These are phyloP conservation scores for Huiozyma sinensis DNA, from an alignment of 805 yeast species.

Conservation along the genomic window DNA sequence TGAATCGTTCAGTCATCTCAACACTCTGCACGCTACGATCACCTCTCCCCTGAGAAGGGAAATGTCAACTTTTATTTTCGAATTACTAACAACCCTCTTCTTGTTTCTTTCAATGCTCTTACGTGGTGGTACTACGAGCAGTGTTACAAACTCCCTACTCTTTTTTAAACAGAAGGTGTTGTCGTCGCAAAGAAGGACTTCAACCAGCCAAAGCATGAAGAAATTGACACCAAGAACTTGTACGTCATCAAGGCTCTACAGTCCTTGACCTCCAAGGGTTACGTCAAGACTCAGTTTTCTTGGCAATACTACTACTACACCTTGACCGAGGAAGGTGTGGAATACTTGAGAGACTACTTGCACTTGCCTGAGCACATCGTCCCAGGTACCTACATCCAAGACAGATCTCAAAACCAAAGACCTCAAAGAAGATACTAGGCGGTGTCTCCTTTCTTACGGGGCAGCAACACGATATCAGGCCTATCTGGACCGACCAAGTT, in stretches of 20 bases:
- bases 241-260: conserved; percentile 98
- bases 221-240: conserved; percentile 95
- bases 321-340: conserved; percentile 99
- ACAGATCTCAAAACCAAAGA: conserved; percentile 70
- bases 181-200: conserved; percentile 99
- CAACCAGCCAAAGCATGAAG: conserved; percentile 96
- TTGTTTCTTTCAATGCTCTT: no score
- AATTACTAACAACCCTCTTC: no score
- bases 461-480: no score
- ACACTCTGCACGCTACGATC: no score
- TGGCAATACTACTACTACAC: conserved; percentile 99
- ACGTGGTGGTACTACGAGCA: no score
- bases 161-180: conserved; percentile 74
- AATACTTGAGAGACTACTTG: conserved; percentile 94
- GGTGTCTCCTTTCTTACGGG: not conserved
- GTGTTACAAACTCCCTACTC: no score
- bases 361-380: conserved; percentile 97
- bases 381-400: conserved; percentile 96
- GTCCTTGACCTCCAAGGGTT: conserved; percentile 97
- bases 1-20: no score
- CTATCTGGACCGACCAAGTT: no score
- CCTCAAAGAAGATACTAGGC: conserved; percentile 41
- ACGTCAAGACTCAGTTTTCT: conserved; percentile 98
- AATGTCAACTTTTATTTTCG: no score
- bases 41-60: no score